These are phyloP conservation scores for Pulveroboletus sp. DNA, from an alignment of 1,284 basidiomycete genomes.

Conservation along the genomic window DNA sequence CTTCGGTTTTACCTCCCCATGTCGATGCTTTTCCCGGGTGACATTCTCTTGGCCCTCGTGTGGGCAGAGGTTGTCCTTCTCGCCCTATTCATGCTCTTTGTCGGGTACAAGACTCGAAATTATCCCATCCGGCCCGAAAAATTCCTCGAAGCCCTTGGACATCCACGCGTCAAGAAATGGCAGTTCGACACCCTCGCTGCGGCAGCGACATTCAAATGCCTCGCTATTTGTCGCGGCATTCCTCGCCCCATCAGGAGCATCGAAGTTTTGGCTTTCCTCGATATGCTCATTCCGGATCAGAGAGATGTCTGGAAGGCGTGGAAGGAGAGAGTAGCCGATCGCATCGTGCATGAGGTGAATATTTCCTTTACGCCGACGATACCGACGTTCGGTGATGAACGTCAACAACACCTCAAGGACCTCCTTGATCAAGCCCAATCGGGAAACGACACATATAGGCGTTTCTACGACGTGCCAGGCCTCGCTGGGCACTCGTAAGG, in stretches of 20 bases:
- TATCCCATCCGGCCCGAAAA: slow-evolving; percentile 6
- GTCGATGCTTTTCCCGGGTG: too few species aligned
- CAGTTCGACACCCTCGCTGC: neutral
- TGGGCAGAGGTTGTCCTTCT: too few species aligned
- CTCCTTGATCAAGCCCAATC: neutral
- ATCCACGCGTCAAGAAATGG: slow-evolving; percentile 11
- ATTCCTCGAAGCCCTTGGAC: slow-evolving; percentile 10
- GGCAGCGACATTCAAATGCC: slow-evolving; percentile 10
- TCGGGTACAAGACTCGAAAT: neutral
- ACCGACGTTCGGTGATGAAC: slow-evolving; percentile 2
- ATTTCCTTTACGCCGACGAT: neutral
- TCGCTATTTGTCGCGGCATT: slow-evolving; percentile 7
- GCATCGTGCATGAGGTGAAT: neutral
- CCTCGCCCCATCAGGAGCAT: slow-evolving; percentile 2
- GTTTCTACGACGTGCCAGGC: too few species aligned
- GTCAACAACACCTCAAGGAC: neutral
- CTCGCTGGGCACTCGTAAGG: too few species aligned
- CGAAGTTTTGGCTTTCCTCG: neutral
- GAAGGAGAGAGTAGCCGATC: neutral
- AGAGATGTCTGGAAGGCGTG: neutral
- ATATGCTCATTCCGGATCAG: slow-evolving; percentile 1
- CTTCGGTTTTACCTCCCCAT: too few species aligned
- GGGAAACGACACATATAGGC: neutral
- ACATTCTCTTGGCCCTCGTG: too few species aligned
- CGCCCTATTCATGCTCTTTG: neutral